Base-by-base conservation (phyloP, 2,329 filamentous ascomycete genomes). In the Byssothecium circinans region DNA sequence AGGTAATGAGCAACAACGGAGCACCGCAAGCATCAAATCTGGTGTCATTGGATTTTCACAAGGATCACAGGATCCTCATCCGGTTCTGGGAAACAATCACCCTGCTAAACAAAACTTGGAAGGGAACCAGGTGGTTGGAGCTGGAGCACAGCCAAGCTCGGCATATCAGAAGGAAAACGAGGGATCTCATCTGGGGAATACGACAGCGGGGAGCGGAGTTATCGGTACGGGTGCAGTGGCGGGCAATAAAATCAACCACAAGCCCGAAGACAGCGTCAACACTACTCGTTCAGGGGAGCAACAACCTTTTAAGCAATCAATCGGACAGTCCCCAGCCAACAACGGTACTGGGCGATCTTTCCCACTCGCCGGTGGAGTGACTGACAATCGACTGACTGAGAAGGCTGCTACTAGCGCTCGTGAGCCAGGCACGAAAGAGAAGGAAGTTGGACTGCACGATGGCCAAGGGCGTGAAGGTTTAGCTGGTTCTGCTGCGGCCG, bases 1-100 rank as follows among this genome's bases (percentile, higher is more conserved):
- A 20, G 32, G 48, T 6, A 35, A 41, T 20, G 54, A 63, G 12
- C 62, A 56, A 11, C 62, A 56, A 4, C 47, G 54, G 8, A 73
- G 68, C 49, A 61, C 60, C 23, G 65, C 66, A 15, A 72, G 68
- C 53, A 69, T 73, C 61, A 72, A 72, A 56, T 72, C 69, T 47
- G 70, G 69, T 40, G 68, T 73, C 12, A 65, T 71, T 41, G 71
- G 72, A 8, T 67, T 67, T 43, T 54, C 60, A 10, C 54, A 59
- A 44, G 53, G 50, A 27, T 41, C 47, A 4, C 23, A 43, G 8
- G 57, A 63, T 20, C 51, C 41, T 17, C 65, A 68, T 48, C 63
- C 65, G 42, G 63, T 64, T 18, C 27, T 62, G 47, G 45, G 56
- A 15, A 51, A 51, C 22, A 49, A 52, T 35, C 56, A 48, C 25